phyloP scores from a whole-genome alignment of 23 red algal genomes.

The Cyanidium caldarium region DNA sequence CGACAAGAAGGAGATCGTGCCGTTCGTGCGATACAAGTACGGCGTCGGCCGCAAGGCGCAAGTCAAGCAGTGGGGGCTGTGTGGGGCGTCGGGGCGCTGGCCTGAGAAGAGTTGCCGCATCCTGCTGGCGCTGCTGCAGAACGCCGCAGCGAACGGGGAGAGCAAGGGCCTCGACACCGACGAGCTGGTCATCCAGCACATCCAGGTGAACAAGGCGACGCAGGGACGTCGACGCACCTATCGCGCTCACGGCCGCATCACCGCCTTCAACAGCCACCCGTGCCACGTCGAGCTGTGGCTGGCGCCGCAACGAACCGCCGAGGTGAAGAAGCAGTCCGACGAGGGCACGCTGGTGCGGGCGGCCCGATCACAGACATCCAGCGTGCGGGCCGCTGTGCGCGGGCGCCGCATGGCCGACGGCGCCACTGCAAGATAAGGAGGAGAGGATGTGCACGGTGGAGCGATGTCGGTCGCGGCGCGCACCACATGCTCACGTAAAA shows the following conservation, averaged over 20 bases:
- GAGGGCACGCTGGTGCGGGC: neutral
- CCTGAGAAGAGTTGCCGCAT: constrained; percentile 57
- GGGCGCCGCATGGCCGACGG: neutral
- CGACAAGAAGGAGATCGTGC: constrained; percentile 96
- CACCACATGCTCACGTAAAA: too few relatives aligned
- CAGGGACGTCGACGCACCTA: constrained; percentile 84
- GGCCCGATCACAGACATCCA: neutral
- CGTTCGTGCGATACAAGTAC: constrained; percentile 80
- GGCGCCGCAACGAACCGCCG: constrained; percentile 5
- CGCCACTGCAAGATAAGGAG: too few relatives aligned
- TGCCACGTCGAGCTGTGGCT: constrained; percentile 97
- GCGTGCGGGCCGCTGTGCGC: neutral
- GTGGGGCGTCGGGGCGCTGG: constrained; percentile 57
- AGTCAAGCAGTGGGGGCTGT: constrained; percentile 58
- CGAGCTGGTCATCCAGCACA: constrained; percentile 55
- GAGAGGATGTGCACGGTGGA: too few relatives aligned
- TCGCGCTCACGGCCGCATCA: constrained; percentile 87
- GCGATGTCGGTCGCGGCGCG: too few relatives aligned
- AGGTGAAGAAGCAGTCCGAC: neutral
- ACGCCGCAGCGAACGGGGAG: constrained; percentile 85
- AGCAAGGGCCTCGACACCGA: constrained; percentile 74
- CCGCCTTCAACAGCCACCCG: constrained; percentile 88
- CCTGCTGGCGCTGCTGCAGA: constrained; percentile 75
- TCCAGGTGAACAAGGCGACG: constrained; percentile 93
- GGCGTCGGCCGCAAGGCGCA: constrained; percentile 96